A percentile compares a stretch with the other conserved stretches of the same genome.
These are phyloP conservation scores for Urostyla sp. DNA, from an alignment of 73 alveolate genomes.

Conservation along the genomic window DNA sequence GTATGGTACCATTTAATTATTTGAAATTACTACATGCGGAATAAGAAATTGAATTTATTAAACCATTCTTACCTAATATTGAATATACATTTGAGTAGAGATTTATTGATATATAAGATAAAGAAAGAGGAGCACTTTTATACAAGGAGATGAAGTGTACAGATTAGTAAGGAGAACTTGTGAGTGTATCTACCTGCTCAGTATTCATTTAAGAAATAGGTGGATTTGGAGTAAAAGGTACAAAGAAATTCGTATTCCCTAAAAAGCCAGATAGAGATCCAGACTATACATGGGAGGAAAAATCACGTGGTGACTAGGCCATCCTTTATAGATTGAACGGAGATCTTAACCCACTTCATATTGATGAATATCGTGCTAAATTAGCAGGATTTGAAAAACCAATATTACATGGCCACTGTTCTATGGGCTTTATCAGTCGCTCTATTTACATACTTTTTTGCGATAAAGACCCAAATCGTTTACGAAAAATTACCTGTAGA, in stretches of 20 bases:
- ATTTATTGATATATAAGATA: conserved; percentile 81
- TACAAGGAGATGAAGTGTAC: conserved; percentile 31
- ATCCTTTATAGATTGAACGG: conserved; percentile 84
- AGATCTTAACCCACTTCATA: conserved; percentile 86
- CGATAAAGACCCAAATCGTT: not conserved
- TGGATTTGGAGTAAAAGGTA: conserved; percentile 85
- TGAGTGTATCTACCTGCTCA: conserved; percentile 2
- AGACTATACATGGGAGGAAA: conserved; percentile 61
- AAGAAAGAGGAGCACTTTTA: conserved; percentile 47
- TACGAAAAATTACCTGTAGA: conserved; percentile 73
- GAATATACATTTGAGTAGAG: conserved; percentile 49
- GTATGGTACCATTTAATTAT: conserved; percentile 88
- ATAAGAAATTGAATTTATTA: conserved; percentile 64
- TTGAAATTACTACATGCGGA: conserved; percentile 91
- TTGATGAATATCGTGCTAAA: conserved; percentile 85
- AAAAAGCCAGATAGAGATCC: conserved; percentile 80
- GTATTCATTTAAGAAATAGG: conserved; percentile 87
- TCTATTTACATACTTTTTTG: conserved; percentile 73
- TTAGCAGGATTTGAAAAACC: conserved; percentile 89
- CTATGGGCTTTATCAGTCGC: conserved; percentile 78
- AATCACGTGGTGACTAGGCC: conserved; percentile 74
- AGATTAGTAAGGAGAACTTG: conserved; percentile 22
- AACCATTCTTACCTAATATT: conserved; percentile 61
- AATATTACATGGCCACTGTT: conserved; percentile 87
- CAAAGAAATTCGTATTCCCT: conserved; percentile 49